Evolutionary conservation across 2,329 filamentous ascomycete genomes (phyloP).

Genomic region (Calonectria pseudoreteaudii): DNA sequence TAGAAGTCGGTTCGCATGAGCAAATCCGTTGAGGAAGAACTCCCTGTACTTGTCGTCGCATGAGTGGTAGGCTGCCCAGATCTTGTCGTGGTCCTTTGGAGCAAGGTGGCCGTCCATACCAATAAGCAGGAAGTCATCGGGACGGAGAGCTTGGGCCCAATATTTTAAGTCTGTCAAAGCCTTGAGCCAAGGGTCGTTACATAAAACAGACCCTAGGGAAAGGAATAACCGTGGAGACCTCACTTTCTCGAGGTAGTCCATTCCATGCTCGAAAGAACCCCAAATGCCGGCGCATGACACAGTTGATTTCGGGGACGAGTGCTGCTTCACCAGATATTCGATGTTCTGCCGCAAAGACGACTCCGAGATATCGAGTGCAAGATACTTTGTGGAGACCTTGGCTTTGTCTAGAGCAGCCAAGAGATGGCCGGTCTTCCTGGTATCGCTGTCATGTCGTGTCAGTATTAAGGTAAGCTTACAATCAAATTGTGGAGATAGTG

Average conservation of each 20-base stretch:
- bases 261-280: conserved; percentile 54
- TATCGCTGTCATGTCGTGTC: conserved; percentile 48
- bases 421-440: conserved; percentile 54
- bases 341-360: conserved; percentile 51
- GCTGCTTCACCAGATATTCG: conserved; percentile 44
- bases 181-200: conserved; percentile 53
- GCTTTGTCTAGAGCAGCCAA: conserved; percentile 49
- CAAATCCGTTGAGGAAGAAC: conserved; percentile 56
- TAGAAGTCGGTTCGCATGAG: conserved; percentile 50
- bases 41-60: conserved; percentile 48
- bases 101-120: conserved; percentile 56
- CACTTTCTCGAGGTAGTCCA: conserved; percentile 46
- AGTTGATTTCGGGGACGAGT: conserved; percentile 39
- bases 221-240: conserved; percentile 51
- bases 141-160: conserved; percentile 51
- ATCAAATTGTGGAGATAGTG: conserved; percentile 22
- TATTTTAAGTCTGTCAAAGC: conserved; percentile 50
- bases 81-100: conserved; percentile 48
- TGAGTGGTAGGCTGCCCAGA: conserved; percentile 55
- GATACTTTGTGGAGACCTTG: conserved; percentile 47
- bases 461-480: conserved; percentile 35
- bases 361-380: conserved; percentile 55
- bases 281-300: conserved; percentile 53
- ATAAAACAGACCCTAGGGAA: conserved; percentile 56
- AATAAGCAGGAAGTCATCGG: conserved; percentile 51